Evolutionary conservation across 2,329 filamentous ascomycete genomes (phyloP).

Genomic region (Diaporthe sp.): DNA sequence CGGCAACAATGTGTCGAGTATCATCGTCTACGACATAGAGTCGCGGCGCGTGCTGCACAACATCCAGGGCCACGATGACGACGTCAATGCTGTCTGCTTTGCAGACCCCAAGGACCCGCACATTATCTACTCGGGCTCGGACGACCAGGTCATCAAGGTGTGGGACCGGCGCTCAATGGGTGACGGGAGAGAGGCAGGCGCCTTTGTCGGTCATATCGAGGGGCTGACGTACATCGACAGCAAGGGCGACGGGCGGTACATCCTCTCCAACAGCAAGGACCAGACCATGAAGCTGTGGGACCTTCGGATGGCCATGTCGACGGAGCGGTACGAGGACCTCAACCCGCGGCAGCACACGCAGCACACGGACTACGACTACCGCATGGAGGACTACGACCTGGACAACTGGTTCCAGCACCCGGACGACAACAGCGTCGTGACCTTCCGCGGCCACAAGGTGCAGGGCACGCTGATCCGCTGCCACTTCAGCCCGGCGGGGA

Average conservation of each 20-base stretch:
- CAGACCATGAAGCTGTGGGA: constrained; percentile 99
- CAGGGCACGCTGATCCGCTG: constrained; percentile 92
- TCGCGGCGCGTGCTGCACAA: constrained; percentile 79
- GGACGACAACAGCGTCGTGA: constrained; percentile 91
- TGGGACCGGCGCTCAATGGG: constrained; percentile 96
- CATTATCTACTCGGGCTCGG: constrained; percentile 94
- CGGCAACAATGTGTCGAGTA: constrained; percentile 82
- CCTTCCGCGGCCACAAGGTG: constrained; percentile 91
- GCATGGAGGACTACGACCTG: constrained; percentile 75
- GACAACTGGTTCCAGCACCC: constrained; percentile 79
- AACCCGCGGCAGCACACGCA: constrained; percentile 67
- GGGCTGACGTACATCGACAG: constrained; percentile 78
- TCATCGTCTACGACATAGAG: constrained; percentile 95
- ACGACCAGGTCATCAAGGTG: constrained; percentile 93
- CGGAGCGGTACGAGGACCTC: constrained; percentile 70
- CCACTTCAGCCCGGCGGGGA: constrained; percentile 90
- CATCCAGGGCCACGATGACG: constrained; percentile 83
- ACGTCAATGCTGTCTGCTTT: constrained; percentile 98
- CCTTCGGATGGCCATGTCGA: constrained; percentile 86
- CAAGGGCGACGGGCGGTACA: constrained; percentile 81
- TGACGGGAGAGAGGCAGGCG: constrained; percentile 78
- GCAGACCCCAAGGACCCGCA: constrained; percentile 90
- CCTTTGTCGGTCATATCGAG: constrained; percentile 75
- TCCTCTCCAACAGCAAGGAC: constrained; percentile 94
- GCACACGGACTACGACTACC: constrained; percentile 78